phyloP scores from a whole-genome alignment of 768 basidiomycete species.

The Epithele typhae region DNA sequence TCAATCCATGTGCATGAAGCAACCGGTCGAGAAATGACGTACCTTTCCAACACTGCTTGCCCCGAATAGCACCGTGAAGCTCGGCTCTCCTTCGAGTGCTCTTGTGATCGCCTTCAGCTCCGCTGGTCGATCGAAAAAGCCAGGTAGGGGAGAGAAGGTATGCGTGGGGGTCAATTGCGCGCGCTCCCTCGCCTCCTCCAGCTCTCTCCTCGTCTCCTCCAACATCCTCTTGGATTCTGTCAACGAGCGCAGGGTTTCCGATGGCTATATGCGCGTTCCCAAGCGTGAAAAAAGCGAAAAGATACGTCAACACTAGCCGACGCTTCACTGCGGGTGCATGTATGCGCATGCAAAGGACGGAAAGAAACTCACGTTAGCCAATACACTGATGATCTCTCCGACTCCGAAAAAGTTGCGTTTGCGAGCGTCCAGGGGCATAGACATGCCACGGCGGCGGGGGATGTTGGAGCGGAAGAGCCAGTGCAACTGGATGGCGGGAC shows the following conservation, averaged over 20 bases:
- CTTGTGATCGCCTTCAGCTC: conserved; percentile 66
- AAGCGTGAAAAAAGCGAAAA: conserved; percentile 7
- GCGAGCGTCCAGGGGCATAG: conserved; percentile 56
- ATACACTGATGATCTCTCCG: conserved; percentile 71
- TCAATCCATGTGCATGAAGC: too few relatives aligned
- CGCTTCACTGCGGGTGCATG: too few relatives aligned
- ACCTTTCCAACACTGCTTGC: conserved; percentile 83
- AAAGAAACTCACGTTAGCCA: conserved; percentile 69
- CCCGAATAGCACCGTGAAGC: conserved; percentile 78
- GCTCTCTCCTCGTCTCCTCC: conserved; percentile 74
- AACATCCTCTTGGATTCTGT: conserved; percentile 73
- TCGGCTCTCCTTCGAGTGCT: conserved; percentile 63
- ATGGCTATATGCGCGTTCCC: conserved; percentile 46
- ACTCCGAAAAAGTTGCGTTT: conserved; percentile 76
- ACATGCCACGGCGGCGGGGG: conserved; percentile 54
- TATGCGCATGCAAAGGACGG: too few relatives aligned
- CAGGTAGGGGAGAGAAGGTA: conserved; percentile 72
- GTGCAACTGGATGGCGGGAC: conserved; percentile 37
- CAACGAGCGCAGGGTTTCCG: conserved; percentile 72
- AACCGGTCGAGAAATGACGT: not conserved
- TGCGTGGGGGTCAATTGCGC: conserved; percentile 67
- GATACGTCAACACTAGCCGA: too few relatives aligned
- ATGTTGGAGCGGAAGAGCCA: conserved; percentile 78
- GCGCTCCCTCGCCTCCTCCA: conserved; percentile 62
- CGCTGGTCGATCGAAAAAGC: conserved; percentile 64